phyloP scores from a whole-genome alignment of 2,329 filamentous ascomycete genomes.

The Alternaria atra region DNA sequence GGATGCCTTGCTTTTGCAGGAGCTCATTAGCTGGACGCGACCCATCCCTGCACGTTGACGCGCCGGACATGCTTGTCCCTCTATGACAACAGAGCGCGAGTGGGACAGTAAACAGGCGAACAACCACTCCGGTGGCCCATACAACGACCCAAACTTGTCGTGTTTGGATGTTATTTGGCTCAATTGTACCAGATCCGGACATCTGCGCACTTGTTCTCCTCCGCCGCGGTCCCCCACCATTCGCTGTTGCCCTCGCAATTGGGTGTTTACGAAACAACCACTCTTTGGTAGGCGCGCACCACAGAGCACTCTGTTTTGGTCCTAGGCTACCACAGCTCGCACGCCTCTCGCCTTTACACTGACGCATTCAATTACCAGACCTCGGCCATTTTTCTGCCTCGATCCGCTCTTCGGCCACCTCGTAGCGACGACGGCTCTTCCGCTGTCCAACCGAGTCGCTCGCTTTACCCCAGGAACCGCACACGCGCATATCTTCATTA shows the following conservation, averaged over 20 bases:
- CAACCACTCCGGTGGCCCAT: not conserved
- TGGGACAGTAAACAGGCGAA: slow-evolving; percentile 20
- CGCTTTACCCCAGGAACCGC: slow-evolving; percentile 7
- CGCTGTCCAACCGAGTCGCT: slow-evolving; percentile 7
- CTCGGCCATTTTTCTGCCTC: slow-evolving; percentile 5
- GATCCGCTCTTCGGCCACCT: slow-evolving; percentile 9
- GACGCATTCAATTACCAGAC: not conserved
- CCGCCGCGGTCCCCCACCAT: slow-evolving; percentile 9
- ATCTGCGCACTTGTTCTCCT: not conserved
- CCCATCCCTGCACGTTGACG: slow-evolving; percentile 27
- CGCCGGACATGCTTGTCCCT: slow-evolving; percentile 28
- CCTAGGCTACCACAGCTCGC: not conserved
- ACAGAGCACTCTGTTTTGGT: not conserved
- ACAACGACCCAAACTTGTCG: slow-evolving; percentile 3
- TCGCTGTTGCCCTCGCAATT: slow-evolving; percentile 29
- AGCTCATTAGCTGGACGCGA: slow-evolving; percentile 16
- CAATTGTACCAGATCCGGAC: not conserved
- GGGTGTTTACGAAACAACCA: slow-evolving; percentile 29
- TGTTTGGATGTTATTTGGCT: not conserved
- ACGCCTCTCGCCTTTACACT: not conserved
- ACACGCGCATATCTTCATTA: not conserved
- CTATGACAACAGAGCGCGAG: slow-evolving; percentile 28
- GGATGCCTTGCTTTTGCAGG: slow-evolving; percentile 5
- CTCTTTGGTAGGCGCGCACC: slow-evolving; percentile 13
- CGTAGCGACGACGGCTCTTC: slow-evolving; percentile 13